Evolutionary conservation across 1,139 yeast species (phyloP).

Genomic region (Casaregolazyma suthepensis): DNA sequence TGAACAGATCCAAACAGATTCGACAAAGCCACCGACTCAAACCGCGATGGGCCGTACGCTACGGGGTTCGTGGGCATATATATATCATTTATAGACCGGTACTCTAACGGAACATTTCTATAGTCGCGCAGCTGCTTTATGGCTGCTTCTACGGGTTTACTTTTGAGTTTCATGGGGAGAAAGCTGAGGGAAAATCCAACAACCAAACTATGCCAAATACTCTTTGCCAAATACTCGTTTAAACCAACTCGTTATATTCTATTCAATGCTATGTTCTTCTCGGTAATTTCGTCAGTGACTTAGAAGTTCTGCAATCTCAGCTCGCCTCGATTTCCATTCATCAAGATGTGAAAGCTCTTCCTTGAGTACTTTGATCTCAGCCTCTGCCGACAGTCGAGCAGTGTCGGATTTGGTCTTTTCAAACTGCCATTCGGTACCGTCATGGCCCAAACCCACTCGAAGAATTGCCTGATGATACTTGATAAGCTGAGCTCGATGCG

Average conservation of each 20-base stretch:
- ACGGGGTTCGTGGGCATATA: slow-evolving; percentile 7
- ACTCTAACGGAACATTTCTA: neutral
- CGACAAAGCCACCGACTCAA: slow-evolving; percentile 8
- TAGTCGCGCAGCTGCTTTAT: slow-evolving; percentile 3
- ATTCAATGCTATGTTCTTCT: neutral
- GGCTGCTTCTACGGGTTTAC: slow-evolving; percentile 1
- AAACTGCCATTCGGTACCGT: slow-evolving; percentile 44
- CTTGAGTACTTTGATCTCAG: slow-evolving; percentile 31
- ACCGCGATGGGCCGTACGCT: neutral
- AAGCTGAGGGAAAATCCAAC: neutral
- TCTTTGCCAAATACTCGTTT: neutral
- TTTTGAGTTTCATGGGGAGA: neutral
- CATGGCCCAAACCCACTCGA: slow-evolving; percentile 57
- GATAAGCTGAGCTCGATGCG: slow-evolving; percentile 79
- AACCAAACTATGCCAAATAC: neutral
- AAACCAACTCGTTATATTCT: neutral
- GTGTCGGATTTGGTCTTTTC: slow-evolving; percentile 28
- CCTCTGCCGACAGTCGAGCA: slow-evolving; percentile 31
- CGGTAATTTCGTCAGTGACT: slow-evolving; percentile 5
- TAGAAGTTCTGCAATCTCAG: slow-evolving; percentile 26
- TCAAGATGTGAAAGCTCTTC: slow-evolving; percentile 29
- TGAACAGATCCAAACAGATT: slow-evolving; percentile 9
- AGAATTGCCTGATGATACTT: slow-evolving; percentile 70
- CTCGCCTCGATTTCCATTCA: slow-evolving; percentile 29
- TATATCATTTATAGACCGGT: slow-evolving; percentile 3